Evolutionary conservation across 108 stramenopile genomes (phyloP).

Genomic region (Seminavis robusta): DNA sequence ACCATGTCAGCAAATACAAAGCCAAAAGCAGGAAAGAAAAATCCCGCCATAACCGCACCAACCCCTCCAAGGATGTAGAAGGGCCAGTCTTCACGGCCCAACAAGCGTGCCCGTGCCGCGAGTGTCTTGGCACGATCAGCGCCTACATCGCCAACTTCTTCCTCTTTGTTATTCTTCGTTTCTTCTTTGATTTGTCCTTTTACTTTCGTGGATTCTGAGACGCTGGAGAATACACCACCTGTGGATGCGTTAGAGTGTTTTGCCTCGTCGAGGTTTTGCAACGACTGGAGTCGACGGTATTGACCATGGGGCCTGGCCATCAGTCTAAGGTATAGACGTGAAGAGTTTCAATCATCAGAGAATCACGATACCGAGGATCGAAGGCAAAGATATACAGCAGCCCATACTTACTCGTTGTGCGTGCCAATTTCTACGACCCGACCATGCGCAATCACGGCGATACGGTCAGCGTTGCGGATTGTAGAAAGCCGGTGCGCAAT

Average conservation of each 20-base stretch:
- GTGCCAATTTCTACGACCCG: constrained; percentile 54
- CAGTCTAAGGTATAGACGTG: too few species aligned
- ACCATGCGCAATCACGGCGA: constrained; percentile 62
- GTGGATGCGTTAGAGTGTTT: background rate
- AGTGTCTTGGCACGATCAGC: constrained; percentile 2
- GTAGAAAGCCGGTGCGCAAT: constrained; percentile 87
- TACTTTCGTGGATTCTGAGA: background rate
- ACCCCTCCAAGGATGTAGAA: constrained; percentile 38
- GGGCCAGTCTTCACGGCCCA: constrained; percentile 29
- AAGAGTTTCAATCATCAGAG: too few species aligned
- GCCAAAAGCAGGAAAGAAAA: constrained; percentile 41
- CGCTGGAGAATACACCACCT: background rate
- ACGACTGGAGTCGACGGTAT: constrained; percentile 45
- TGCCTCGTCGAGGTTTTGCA: constrained; percentile 44
- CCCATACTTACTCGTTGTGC: constrained; percentile 44
- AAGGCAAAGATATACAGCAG: too few species aligned
- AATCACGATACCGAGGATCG: too few species aligned
- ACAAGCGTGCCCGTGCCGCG: constrained; percentile 25
- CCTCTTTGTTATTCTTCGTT: constrained; percentile 4
- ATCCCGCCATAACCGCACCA: constrained; percentile 49
- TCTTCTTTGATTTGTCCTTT: background rate
- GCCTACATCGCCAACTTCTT: background rate
- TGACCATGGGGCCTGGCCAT: constrained; percentile 38
- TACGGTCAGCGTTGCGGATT: constrained; percentile 72
- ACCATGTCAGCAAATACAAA: constrained; percentile 54